Base-by-base conservation (phyloP, 2,329 filamentous ascomycete species). In the Calycina marina region DNA sequence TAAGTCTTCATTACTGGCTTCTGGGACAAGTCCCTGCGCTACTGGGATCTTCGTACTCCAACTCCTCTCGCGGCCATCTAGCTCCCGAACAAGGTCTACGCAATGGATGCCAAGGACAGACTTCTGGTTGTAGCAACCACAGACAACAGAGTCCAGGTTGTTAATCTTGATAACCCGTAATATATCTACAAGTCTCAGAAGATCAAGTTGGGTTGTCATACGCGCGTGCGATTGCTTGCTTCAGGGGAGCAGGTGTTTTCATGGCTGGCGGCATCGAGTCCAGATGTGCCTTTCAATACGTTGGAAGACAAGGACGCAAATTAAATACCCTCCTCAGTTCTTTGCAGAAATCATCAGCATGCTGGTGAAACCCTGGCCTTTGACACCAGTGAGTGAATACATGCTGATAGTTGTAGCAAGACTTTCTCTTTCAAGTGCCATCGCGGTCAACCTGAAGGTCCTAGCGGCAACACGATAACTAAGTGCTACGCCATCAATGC, bases 361-460 rank as follows among this genome's bases (percentile, higher is more conserved):
- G n/a, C n/a, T n/a, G n/a, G n/a, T n/a, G n/a, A n/a, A n/a, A n/a
- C n/a, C n/a, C n/a, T n/a, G n/a, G n/a, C n/a, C n/a, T n/a, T n/a
- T n/a, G n/a, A n/a, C n/a, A n/a, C n/a, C n/a, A n/a, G n/a, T n/a
- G n/a, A n/a, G 5, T 12, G n/a, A 26, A 26, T 22, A 13, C 5
- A 16, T 28, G 16, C 28, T 34, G 31, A 34, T 12, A 22, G 17
- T 24, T 30, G 32, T 40, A 77, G 74, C 47, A 77, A 75, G 52
- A 94, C 94, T 63, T 96, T 94, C 64, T 90, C 82, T 28, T 96
- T 96, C 73, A 94, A 93, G 59, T 96, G 88, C 59, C 88, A 96
- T 57, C 84, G 88, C 39, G 80, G 90, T 49, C 69, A 70, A 3
- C 70, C 77, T 1, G 59, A 17, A 29, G n/a, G 25, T 28, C 11